phyloP scores from a whole-genome alignment of 257 asterid species.

The Fraxinus quadrangulata region DNA sequence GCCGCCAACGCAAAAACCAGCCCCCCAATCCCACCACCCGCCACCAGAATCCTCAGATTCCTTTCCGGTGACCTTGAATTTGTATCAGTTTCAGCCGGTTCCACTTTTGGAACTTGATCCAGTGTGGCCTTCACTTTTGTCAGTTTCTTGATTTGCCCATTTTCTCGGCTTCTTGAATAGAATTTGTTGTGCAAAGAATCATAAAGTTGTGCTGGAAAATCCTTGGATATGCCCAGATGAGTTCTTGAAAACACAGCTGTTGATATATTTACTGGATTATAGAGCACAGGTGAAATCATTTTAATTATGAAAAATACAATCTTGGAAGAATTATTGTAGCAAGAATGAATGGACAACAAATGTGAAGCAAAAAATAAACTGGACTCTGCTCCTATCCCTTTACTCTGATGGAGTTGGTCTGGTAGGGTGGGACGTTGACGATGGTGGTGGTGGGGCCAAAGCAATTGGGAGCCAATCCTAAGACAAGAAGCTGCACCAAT shows the following conservation, averaged over 20 bases:
- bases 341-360: neutral
- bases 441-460: slow-evolving; percentile 45
- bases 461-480: slow-evolving; percentile 52
- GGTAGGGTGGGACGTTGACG: neutral
- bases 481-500: slow-evolving; percentile 37
- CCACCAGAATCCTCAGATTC: slow-evolving; percentile 77
- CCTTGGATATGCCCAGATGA: slow-evolving; percentile 31
- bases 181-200: slow-evolving; percentile 30
- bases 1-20: slow-evolving; percentile 92
- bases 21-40: slow-evolving; percentile 98
- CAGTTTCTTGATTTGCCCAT: slow-evolving; percentile 34
- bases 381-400: neutral
- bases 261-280: slow-evolving; percentile 51
- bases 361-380: neutral
- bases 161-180: slow-evolving; percentile 23
- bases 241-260: slow-evolving; percentile 45
- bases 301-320: neutral
- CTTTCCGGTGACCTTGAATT: slow-evolving; percentile 31
- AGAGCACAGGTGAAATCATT: slow-evolving; percentile 51
- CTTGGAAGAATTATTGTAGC: neutral
- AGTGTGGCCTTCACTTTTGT: slow-evolving; percentile 35
- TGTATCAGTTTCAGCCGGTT: slow-evolving; percentile 16
- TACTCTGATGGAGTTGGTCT: neutral
- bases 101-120: slow-evolving; percentile 29
- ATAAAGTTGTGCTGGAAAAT: slow-evolving; percentile 39